Conservation (phyloP, 208 protist species). For the Wallacemonas sp. region DNA sequence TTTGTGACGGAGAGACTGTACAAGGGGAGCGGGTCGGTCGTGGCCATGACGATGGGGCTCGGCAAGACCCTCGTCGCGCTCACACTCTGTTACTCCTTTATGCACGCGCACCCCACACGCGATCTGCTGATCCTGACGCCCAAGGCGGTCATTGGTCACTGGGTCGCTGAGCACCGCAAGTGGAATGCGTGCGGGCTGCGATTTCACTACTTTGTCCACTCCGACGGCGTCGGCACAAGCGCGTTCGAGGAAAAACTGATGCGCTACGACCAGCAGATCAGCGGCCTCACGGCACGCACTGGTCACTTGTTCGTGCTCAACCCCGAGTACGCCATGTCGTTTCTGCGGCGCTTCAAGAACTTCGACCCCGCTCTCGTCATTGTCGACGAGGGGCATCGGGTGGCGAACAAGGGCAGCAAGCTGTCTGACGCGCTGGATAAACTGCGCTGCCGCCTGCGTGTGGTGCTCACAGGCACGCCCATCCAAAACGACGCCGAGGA, state of each 20-base stretch:
- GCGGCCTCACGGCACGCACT: slow-evolving; percentile 15
- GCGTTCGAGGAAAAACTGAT: slow-evolving; percentile 51
- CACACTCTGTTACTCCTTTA: slow-evolving; percentile 68
- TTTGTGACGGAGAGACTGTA: slow-evolving; percentile 63
- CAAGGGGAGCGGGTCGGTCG: slow-evolving; percentile 72
- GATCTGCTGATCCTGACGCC: slow-evolving; percentile 84
- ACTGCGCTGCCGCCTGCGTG: slow-evolving; percentile 48
- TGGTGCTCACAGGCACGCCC: slow-evolving; percentile 90
- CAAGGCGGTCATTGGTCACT: slow-evolving; percentile 82
- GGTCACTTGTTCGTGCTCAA: slow-evolving; percentile 84
- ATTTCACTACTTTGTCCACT: slow-evolving; percentile 65
- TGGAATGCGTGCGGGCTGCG: slow-evolving; percentile 70
- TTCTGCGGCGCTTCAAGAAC: slow-evolving; percentile 41
- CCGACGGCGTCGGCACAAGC: slow-evolving; percentile 34
- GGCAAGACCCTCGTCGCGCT: slow-evolving; percentile 90
- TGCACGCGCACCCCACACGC: slow-evolving; percentile 32
- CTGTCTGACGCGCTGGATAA: slow-evolving; percentile 56
- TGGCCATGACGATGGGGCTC: slow-evolving; percentile 91
- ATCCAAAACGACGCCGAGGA: slow-evolving; percentile 87
- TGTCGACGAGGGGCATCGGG: slow-evolving; percentile 83
- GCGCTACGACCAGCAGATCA: slow-evolving; percentile 55
- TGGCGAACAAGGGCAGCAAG: slow-evolving; percentile 68
- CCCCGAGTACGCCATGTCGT: slow-evolving; percentile 51
- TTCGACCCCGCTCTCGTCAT: slow-evolving; percentile 81
- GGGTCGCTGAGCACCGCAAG: slow-evolving; percentile 68